Percentiles rank a stretch among this genome's conserved stretches.
phyloP scores from a whole-genome alignment of 1,284 basidiomycete genomes.

The Trichosporon inkin region DNA sequence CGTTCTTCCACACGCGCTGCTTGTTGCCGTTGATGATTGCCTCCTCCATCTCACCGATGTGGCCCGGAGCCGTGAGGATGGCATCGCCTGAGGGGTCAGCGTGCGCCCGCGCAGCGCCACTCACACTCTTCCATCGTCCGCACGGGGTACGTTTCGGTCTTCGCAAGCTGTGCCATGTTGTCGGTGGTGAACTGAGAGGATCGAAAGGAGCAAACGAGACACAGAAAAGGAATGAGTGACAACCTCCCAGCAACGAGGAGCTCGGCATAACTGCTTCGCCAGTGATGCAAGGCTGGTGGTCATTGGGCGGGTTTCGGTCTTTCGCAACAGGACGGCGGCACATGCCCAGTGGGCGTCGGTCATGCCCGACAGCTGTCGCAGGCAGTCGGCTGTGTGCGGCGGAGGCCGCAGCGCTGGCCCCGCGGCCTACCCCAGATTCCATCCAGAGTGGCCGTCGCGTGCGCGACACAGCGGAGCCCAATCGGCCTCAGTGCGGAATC shows the following conservation, averaged over 20 bases:
- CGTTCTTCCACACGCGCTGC: constrained; percentile 39
- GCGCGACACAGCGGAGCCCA: too few species aligned
- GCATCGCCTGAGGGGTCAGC: constrained; percentile 19
- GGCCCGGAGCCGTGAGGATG: constrained; percentile 29
- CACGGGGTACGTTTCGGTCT: not conserved
- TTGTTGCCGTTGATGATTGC: constrained; percentile 27
- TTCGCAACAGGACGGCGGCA: too few species aligned
- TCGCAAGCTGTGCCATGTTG: not conserved
- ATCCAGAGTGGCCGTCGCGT: too few species aligned
- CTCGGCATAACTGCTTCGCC: too few species aligned
- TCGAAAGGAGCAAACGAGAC: not conserved
- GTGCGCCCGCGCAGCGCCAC: not conserved
- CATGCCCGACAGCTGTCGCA: too few species aligned
- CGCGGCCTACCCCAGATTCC: too few species aligned
- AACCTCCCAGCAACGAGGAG: not conserved
- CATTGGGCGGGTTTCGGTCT: too few species aligned
- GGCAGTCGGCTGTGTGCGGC: too few species aligned
- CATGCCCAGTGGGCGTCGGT: too few species aligned
- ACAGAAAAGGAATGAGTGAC: not conserved
- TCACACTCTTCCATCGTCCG: constrained; percentile 9
- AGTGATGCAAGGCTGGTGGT: too few species aligned
- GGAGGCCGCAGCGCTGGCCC: too few species aligned
- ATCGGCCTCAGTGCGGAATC: too few species aligned
- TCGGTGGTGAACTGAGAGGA: not conserved
- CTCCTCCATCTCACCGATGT: constrained; percentile 37